A percentile compares a stretch with the other conserved stretches of the same genome.
Evolutionary conservation across 805 yeast genomes (phyloP).

Genomic region (Cyberlindnera saturnus): DNA sequence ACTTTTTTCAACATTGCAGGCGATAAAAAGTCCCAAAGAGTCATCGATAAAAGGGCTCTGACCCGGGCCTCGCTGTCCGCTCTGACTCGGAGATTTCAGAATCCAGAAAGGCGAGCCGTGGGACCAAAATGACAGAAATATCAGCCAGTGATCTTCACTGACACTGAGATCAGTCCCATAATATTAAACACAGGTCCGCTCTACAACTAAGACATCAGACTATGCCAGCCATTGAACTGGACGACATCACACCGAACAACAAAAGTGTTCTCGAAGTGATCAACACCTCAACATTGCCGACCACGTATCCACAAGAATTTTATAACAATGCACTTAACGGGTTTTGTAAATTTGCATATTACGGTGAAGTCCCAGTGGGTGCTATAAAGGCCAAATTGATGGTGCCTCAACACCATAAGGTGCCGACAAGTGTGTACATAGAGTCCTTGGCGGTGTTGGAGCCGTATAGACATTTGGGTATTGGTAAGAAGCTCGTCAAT

Average conservation of each 20-base stretch:
- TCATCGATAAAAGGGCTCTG: too few species aligned
- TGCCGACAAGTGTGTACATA: slow-evolving; percentile 53
- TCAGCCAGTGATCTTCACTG: too few species aligned
- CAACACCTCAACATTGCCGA: slow-evolving; percentile 46
- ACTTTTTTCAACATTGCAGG: too few species aligned
- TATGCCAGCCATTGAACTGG: slow-evolving; percentile 37
- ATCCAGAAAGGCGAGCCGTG: too few species aligned
- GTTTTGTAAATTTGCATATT: slow-evolving; percentile 52
- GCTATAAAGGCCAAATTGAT: slow-evolving; percentile 54
- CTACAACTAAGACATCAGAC: background rate
- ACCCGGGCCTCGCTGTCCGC: too few species aligned
- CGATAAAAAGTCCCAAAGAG: too few species aligned
- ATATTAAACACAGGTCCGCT: too few species aligned
- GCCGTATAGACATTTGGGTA: slow-evolving; percentile 54
- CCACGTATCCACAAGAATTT: slow-evolving; percentile 44
- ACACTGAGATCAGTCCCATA: too few species aligned
- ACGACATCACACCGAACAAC: slow-evolving; percentile 56
- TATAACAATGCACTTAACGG: slow-evolving; percentile 46
- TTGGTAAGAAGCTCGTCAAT: slow-evolving; percentile 54
- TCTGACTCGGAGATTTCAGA: too few species aligned
- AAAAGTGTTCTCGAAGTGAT: slow-evolving; percentile 53
- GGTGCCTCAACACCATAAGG: slow-evolving; percentile 36
- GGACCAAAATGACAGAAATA: too few species aligned
- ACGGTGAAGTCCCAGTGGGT: slow-evolving; percentile 78
- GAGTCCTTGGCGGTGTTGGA: slow-evolving; percentile 64